Evolutionary conservation across 257 asterid genomes (phyloP).

Genomic region (Capsicum baccatum): DNA sequence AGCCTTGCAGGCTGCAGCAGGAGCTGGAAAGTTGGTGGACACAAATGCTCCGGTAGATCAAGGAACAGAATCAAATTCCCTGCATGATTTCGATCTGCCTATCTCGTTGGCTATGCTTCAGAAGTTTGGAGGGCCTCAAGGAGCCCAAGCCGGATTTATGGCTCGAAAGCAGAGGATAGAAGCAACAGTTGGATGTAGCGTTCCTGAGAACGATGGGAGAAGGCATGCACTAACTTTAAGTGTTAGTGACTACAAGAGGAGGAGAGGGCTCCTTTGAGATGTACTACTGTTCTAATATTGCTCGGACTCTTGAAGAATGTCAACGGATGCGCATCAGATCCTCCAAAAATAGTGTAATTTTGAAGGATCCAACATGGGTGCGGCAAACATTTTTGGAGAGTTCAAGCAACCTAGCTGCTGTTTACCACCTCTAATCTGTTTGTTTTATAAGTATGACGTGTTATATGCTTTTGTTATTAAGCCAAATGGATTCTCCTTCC

Average conservation of each 20-base stretch:
- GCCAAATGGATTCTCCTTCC: neutral
- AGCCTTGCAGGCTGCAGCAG: constrained; percentile 85
- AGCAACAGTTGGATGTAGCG: constrained; percentile 74
- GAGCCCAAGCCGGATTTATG: constrained; percentile 86
- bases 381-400: no score
- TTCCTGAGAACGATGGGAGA: constrained; percentile 91
- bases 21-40: constrained; percentile 89
- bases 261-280: constrained; percentile 85
- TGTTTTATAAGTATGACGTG: neutral
- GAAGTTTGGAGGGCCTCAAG: constrained; percentile 83
- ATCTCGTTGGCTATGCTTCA: constrained; percentile 76
- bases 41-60: constrained; percentile 85
- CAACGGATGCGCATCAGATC: no score
- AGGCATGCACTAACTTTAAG: constrained; percentile 83
- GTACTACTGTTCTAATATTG: neutral
- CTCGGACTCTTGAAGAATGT: no score
- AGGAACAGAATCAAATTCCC: constrained; percentile 68
- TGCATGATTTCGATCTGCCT: constrained; percentile 75
- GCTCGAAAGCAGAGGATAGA: constrained; percentile 90
- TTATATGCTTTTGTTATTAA: neutral
- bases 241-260: constrained; percentile 88
- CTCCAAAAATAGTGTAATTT: no score
- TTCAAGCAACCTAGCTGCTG: neutral
- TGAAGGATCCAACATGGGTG: no score
- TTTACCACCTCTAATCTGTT: neutral